Evolutionary conservation across 163 green algal genomes (phyloP).

Genomic region (Prototheca wickerhamii): DNA sequence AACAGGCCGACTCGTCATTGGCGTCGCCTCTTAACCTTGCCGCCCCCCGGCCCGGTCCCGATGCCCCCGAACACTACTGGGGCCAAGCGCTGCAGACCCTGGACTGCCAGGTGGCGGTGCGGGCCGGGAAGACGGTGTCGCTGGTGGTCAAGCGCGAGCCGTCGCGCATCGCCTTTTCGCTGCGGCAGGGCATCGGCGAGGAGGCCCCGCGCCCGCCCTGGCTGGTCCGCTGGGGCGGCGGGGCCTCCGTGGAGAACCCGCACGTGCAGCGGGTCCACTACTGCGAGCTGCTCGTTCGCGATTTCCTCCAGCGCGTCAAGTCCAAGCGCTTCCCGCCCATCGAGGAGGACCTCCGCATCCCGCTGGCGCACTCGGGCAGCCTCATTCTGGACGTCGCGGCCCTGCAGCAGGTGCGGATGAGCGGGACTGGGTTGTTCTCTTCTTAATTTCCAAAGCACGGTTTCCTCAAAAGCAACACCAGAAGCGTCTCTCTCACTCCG

Average conservation of each 20-base stretch:
- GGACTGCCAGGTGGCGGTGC: slow-evolving; percentile 40
- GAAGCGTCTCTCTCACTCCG: too few relatives aligned
- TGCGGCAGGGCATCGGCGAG: slow-evolving; percentile 50
- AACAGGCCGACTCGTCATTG: too few relatives aligned
- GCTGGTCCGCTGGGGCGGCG: slow-evolving; percentile 74
- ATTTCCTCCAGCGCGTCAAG: slow-evolving; percentile 66
- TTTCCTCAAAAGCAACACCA: background rate
- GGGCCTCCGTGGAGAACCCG: slow-evolving; percentile 71
- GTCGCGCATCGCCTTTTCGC: slow-evolving; percentile 25
- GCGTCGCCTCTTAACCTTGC: too few relatives aligned
- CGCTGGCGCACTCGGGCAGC: slow-evolving; percentile 62
- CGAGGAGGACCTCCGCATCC: slow-evolving; percentile 70
- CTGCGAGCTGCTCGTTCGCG: slow-evolving; percentile 67
- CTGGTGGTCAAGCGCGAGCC: slow-evolving; percentile 54
- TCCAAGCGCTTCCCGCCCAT: slow-evolving; percentile 62
- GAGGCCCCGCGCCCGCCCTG: slow-evolving; percentile 49
- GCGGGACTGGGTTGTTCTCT: background rate
- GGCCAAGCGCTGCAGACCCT: slow-evolving; percentile 77
- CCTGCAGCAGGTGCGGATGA: slow-evolving; percentile 35
- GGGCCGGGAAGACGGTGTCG: slow-evolving; percentile 26
- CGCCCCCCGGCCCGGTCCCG: too few relatives aligned
- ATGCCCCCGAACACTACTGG: slow-evolving; percentile 41
- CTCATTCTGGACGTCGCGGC: slow-evolving; percentile 59
- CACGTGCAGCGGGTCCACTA: slow-evolving; percentile 81
- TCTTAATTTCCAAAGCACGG: background rate